A percentile compares a stretch with the other conserved stretches of the same genome.
Evolutionary conservation across 2,329 filamentous ascomycete species (phyloP).

Genomic region (Neoascochyta sp.): DNA sequence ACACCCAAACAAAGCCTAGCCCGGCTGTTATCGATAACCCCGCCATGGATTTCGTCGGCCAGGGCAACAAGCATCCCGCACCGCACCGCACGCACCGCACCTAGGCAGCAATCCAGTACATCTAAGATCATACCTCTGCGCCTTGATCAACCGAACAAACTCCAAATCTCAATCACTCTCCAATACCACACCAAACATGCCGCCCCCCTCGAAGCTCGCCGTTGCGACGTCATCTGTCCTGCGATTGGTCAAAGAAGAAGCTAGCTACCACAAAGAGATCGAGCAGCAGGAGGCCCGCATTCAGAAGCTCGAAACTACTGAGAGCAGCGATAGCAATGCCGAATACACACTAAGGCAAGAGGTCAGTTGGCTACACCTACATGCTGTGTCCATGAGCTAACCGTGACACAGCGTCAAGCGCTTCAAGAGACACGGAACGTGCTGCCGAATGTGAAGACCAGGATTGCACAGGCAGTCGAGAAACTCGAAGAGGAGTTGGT

Average conservation of each 20-base stretch:
- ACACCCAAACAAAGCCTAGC: no score
- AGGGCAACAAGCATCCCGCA: conserved; percentile 10
- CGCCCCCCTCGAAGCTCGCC: conserved; percentile 68
- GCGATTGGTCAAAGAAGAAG: conserved; percentile 87
- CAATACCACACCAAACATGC: conserved; percentile 54
- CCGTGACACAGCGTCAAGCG: conserved; percentile 61
- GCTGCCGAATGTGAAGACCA: conserved; percentile 66
- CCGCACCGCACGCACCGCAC: no score
- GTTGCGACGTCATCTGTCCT: conserved; percentile 77
- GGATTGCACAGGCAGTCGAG: conserved; percentile 67
- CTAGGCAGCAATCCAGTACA: conserved; percentile 8
- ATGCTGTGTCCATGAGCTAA: not conserved
- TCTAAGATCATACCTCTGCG: no score
- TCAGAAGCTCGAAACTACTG: conserved; percentile 59
- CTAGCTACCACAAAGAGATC: conserved; percentile 84
- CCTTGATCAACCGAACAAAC: no score
- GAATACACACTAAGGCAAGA: conserved; percentile 81
- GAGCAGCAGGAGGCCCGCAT: conserved; percentile 69
- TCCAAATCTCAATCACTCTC: not conserved
- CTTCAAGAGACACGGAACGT: conserved; percentile 85
- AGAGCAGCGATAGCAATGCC: conserved; percentile 67
- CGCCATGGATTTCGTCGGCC: conserved; percentile 17
- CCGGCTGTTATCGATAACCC: conserved; percentile 5
- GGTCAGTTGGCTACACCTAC: conserved; percentile 48
- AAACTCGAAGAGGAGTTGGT: conserved; percentile 76